Percentiles rank a stretch among this genome's conserved stretches.
Conservation (phyloP, 179 eudicot genomes). For the Gypsophila paniculata region DNA sequence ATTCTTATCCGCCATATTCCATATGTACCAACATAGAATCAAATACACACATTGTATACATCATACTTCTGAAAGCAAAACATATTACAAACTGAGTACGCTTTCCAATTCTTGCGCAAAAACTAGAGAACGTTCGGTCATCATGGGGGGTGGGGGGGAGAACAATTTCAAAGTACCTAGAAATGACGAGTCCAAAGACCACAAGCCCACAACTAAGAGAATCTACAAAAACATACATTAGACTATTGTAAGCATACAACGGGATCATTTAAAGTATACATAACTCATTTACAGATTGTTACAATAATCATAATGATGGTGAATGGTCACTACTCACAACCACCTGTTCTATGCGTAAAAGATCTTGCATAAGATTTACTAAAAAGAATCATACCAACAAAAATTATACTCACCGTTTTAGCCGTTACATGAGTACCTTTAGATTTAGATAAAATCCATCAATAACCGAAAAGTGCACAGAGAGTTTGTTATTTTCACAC, state of each 20-base stretch:
- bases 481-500: neutral
- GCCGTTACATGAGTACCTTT: neutral
- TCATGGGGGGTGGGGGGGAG: too few species aligned
- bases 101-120: neutral
- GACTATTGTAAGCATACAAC: too few species aligned
- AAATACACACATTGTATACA: slow-evolving; percentile 12
- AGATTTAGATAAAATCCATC: neutral
- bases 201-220: too few species aligned
- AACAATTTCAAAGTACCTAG: neutral
- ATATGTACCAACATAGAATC: slow-evolving; percentile 11
- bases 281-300: too few species aligned
- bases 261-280: too few species aligned
- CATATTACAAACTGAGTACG: neutral
- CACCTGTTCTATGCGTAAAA: too few species aligned
- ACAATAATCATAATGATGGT: too few species aligned
- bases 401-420: neutral
- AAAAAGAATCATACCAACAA: neutral
- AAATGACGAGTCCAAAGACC: neutral
- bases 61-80: neutral
- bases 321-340: too few species aligned
- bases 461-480: neutral
- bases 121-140: too few species aligned
- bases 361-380: too few species aligned
- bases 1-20: neutral
- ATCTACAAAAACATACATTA: too few species aligned